Conservation (phyloP, 495 filamentous ascomycete genomes). For the Penicillium parvum region DNA sequence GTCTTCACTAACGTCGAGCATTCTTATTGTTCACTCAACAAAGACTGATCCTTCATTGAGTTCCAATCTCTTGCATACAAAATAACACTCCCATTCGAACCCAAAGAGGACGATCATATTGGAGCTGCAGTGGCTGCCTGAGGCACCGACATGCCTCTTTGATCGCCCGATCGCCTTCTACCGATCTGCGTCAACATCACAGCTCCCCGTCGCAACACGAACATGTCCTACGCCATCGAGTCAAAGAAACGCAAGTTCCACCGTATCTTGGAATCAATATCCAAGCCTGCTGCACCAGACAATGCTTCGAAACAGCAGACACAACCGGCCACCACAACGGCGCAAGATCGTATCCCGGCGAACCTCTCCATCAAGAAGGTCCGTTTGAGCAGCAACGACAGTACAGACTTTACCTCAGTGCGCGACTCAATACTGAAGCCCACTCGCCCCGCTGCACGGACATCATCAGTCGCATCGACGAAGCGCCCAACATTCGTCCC, state of each 20-base stretch:
- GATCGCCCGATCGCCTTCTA: constrained; percentile 3
- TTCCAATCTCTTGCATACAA: too few species aligned
- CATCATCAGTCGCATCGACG: constrained; percentile 20
- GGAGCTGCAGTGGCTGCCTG: constrained; percentile 19
- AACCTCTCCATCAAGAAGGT: constrained; percentile 39
- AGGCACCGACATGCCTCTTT: constrained; percentile 11
- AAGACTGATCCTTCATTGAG: too few species aligned
- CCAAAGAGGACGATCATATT: too few species aligned
- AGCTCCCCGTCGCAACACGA: constrained; percentile 2
- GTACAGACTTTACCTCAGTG: constrained; percentile 19
- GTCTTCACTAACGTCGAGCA: too few species aligned
- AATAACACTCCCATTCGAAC: too few species aligned
- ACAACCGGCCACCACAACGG: constrained; percentile 14
- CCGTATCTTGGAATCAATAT: constrained; percentile 52
- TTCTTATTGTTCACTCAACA: too few species aligned
- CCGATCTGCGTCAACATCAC: constrained; percentile 1
- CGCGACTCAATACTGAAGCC: constrained; percentile 27
- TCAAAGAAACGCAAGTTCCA: constrained; percentile 55
- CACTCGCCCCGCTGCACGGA: constrained; percentile 19
- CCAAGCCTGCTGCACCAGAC: constrained; percentile 26
- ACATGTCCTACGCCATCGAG: constrained; percentile 50
- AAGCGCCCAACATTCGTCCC: constrained; percentile 66
- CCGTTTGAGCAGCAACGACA: constrained; percentile 27
- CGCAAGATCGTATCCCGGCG: constrained; percentile 27
- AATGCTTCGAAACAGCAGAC: constrained; percentile 23